A percentile compares a stretch with the other conserved stretches of the same genome.
Conservation (phyloP, 2,329 filamentous ascomycete species). For the Colletotrichum sp. region DNA sequence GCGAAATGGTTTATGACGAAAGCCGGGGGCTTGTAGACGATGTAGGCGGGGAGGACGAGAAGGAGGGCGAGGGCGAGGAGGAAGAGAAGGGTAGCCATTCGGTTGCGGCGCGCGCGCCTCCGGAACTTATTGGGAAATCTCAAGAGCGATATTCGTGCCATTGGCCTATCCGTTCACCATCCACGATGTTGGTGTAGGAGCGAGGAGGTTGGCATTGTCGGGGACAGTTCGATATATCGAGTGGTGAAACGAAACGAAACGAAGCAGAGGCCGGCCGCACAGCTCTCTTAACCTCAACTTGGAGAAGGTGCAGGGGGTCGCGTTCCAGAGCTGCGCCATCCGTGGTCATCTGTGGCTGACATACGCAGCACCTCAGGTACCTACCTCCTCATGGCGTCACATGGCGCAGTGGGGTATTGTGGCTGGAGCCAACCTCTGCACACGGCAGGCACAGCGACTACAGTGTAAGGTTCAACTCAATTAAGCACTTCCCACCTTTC, state of each 20-base stretch:
- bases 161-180: constrained; percentile 12
- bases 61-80: constrained; percentile 41
- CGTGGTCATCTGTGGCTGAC: neutral
- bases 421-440: neutral
- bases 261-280: neutral
- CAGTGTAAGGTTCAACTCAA: neutral
- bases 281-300: neutral
- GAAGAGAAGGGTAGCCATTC: constrained; percentile 58
- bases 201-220: neutral
- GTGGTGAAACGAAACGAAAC: constrained; percentile 8
- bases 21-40: constrained; percentile 77
- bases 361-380: neutral
- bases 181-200: neutral
- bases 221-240: neutral
- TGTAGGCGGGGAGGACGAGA: constrained; percentile 41
- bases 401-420: neutral
- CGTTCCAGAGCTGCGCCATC: neutral
- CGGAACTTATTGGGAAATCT: constrained; percentile 61
- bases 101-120: constrained; percentile 61
- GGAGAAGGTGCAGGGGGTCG: constrained; percentile 2
- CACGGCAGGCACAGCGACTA: no score
- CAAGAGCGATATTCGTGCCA: constrained; percentile 47
- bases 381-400: neutral
- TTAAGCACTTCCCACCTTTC: neutral
- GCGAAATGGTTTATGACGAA: constrained; percentile 73